Evolutionary conservation across 371 early-diverging fungal species (phyloP), one percentile per base, ranked within the genome.

Genomic region (Blakeslea trispora): DNA sequence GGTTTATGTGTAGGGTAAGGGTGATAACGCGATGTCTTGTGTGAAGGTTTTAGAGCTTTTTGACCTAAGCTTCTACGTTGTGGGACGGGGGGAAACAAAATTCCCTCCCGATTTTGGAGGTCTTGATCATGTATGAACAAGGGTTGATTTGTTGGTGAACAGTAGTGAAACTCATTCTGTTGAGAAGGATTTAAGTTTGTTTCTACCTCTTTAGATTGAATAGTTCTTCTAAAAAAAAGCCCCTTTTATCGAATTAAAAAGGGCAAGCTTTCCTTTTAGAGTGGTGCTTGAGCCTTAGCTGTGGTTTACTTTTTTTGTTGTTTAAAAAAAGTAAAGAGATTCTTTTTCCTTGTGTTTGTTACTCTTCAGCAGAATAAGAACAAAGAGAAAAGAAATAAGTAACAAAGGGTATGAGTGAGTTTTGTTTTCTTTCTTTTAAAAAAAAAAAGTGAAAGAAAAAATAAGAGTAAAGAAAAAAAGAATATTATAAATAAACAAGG

Each of bases 171-270:
- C 1, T 43, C 43, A 43, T 43, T 17, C n/a, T 48, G 48, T 49
- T 50, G 21, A 50, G 43, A 50, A 44, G 31, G 18, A n/a, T 50
- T 35, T 23, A 57, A 28, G 28, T 28, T 50, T 44, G 44, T 42
- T 39, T 50, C 44, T 50, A 50, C 51, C 14, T 32, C 35, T 49
- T 57, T 49, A 57, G 57, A 57, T 57, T 43, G 44, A 50, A 50
- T 57, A 45, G 48, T 57, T 22, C 50, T 51, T 51, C 28, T 37
- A 22, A 43, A 15, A 5, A 50, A 34, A 34, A 35, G 45, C 42
- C 57, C 49, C 39, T 56, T 56, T 48, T 42, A 48, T 0, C 19
- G 7, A 21, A 23, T 11, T 47, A 56, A 56, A 56, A 56, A 48
- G 56, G 56, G 42, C 56, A 56, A 56, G 14, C 14, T 13, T 37